These are phyloP conservation scores for Penicillium polonicum DNA, from an alignment of 2,329 filamentous ascomycete genomes.

Conservation along the genomic window DNA sequence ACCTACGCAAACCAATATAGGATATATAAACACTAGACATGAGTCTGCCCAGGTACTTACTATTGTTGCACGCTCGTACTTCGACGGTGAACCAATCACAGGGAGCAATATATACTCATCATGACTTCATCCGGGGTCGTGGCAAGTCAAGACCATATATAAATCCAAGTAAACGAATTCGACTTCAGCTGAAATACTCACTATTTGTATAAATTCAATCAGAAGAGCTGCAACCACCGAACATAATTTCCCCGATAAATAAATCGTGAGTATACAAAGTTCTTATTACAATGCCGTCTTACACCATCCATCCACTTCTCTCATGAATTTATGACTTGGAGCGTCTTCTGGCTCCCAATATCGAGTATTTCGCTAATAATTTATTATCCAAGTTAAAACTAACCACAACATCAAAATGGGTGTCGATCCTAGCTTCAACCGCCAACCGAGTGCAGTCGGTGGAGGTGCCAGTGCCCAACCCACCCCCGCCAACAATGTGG, in stretches of 20 bases:
- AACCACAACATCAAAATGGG: neutral
- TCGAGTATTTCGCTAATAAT: too few species aligned
- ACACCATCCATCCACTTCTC: neutral
- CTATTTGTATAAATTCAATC: neutral
- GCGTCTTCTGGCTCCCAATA: too few species aligned
- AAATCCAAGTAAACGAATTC: neutral
- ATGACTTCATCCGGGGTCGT: slow-evolving; percentile 20
- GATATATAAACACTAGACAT: too few species aligned
- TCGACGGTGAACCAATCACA: neutral
- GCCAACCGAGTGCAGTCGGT: slow-evolving; percentile 13
- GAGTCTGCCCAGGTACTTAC: too few species aligned
- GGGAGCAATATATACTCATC: slow-evolving; percentile 7
- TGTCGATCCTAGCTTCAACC: slow-evolving; percentile 10
- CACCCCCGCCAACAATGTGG: slow-evolving; percentile 32
- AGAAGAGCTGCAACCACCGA: too few species aligned
- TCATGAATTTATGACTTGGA: neutral
- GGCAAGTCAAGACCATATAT: slow-evolving; percentile 9
- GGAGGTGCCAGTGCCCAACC: slow-evolving; percentile 28
- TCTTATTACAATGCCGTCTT: neutral
- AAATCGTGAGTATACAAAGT: neutral
- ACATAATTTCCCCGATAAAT: too few species aligned
- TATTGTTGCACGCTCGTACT: too few species aligned
- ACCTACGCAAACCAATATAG: too few species aligned
- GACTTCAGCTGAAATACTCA: neutral
- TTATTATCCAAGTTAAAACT: neutral